phyloP scores from a whole-genome alignment of 2,329 filamentous ascomycete species.

The Aspergillus sp. region DNA sequence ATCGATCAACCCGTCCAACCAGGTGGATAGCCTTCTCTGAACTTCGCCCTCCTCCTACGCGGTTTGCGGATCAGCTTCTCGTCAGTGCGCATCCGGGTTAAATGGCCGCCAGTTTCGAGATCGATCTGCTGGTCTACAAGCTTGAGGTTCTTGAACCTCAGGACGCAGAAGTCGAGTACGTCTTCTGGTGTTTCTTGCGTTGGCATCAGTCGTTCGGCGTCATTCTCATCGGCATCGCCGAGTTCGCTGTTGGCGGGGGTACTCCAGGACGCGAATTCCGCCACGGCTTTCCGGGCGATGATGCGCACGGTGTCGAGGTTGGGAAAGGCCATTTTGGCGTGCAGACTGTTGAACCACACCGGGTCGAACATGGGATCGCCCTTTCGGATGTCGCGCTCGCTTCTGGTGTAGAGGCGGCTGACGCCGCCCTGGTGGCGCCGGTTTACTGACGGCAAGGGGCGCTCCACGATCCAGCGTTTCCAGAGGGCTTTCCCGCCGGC shows the following conservation, averaged over 20 bases:
- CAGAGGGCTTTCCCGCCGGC: constrained; percentile 40
- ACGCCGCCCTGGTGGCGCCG: constrained; percentile 21
- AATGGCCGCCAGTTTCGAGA: constrained; percentile 24
- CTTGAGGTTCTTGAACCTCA: constrained; percentile 19
- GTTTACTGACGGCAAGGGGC: constrained; percentile 9
- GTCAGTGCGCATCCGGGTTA: constrained; percentile 11
- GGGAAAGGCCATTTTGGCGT: constrained; percentile 22
- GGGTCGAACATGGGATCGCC: constrained; percentile 19
- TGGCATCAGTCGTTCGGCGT: not conserved
- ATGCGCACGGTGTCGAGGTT: constrained; percentile 29
- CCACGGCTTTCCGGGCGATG: constrained; percentile 24
- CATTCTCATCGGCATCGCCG: constrained; percentile 1
- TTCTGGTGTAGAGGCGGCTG: constrained; percentile 13
- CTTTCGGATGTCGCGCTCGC: constrained; percentile 12
- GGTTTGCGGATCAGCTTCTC: not conserved
- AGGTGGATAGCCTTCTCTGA: not conserved
- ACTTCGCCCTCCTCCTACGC: constrained; percentile 1
- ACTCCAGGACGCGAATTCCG: constrained; percentile 14
- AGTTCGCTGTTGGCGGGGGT: not conserved
- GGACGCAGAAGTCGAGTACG: constrained; percentile 26
- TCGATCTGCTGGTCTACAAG: constrained; percentile 23
- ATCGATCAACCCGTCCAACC: not conserved
- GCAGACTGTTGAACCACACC: constrained; percentile 14
- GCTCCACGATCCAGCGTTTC: constrained; percentile 37
- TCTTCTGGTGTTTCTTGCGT: constrained; percentile 2